Conservation (phyloP, 495 filamentous ascomycete species). For the Penicillium angulare region DNA sequence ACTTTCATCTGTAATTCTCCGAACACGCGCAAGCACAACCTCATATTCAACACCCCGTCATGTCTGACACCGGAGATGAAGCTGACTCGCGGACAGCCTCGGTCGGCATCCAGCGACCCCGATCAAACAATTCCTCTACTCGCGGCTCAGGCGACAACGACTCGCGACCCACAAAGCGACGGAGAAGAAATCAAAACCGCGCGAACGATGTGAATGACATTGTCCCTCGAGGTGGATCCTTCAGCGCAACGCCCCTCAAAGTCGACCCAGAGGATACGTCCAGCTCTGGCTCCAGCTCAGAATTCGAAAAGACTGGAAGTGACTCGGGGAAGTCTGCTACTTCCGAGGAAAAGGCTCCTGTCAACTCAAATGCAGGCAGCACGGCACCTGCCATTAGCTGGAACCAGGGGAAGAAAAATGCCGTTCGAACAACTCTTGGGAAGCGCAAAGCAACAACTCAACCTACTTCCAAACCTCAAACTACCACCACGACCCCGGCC, state of each 20-base stretch:
- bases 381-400: constrained; percentile 38
- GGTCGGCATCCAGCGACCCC: constrained; percentile 30
- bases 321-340: constrained; percentile 19
- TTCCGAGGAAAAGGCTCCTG: neutral
- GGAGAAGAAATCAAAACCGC: constrained; percentile 24
- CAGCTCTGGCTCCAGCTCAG: constrained; percentile 27
- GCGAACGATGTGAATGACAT: constrained; percentile 32
- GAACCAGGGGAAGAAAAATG: constrained; percentile 38
- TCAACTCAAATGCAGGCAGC: constrained; percentile 24
- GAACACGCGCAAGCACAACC: no score
- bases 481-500: neutral
- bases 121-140: constrained; percentile 15
- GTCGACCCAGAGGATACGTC: constrained; percentile 38
- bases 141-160: constrained; percentile 25
- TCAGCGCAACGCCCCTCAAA: constrained; percentile 32
- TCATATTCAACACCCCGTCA: constrained; percentile 14
- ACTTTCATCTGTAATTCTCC: no score
- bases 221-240: constrained; percentile 38
- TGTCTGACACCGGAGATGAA: constrained; percentile 39
- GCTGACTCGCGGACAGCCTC: constrained; percentile 44
- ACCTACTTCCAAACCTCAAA: neutral
- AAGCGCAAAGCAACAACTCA: constrained; percentile 12
- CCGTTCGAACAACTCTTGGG: constrained; percentile 37
- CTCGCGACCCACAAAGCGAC: constrained; percentile 30
- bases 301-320: constrained; percentile 8